Conservation (phyloP, 495 filamentous ascomycete species). For the Neurospora tetrasperma region DNA sequence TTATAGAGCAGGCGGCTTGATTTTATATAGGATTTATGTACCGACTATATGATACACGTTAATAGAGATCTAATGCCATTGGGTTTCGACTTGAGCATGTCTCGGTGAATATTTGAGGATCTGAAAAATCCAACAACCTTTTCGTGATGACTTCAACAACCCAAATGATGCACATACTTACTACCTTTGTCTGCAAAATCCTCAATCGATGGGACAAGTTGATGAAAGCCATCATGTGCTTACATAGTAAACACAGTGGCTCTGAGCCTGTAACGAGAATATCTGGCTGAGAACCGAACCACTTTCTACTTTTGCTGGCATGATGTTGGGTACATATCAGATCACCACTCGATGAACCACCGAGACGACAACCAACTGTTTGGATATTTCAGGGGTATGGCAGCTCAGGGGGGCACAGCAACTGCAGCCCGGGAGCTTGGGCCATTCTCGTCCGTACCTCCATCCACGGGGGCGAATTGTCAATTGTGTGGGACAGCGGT, state of each 20-base stretch:
- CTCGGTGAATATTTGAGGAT: not conserved
- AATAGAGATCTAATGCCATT: not conserved
- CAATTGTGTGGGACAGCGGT: not conserved
- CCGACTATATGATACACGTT: not conserved
- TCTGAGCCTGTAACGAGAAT: not conserved
- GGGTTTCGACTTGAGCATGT: not conserved
- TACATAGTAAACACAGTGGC: not conserved
- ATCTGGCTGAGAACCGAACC: not conserved
- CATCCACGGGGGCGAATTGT: not conserved
- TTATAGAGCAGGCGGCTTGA: slow-evolving; percentile 13
- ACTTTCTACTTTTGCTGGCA: not conserved
- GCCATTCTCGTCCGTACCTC: not conserved
- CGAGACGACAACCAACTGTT: not conserved
- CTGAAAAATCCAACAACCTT: not conserved
- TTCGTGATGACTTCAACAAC: not conserved
- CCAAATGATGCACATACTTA: not conserved
- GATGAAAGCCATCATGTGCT: not conserved
- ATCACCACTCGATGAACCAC: not conserved
- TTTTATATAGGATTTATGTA: not conserved
- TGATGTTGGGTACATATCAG: not conserved
- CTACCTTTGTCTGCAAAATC: not conserved
- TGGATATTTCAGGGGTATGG: slow-evolving; percentile 1
- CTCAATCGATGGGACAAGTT: not conserved
- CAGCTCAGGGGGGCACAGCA: not conserved
- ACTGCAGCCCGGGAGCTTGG: not conserved